Evolutionary conservation across 1,139 yeast species (phyloP), one percentile per base, ranked within the genome.

Genomic region (Scheffersomyces quercinus): DNA sequence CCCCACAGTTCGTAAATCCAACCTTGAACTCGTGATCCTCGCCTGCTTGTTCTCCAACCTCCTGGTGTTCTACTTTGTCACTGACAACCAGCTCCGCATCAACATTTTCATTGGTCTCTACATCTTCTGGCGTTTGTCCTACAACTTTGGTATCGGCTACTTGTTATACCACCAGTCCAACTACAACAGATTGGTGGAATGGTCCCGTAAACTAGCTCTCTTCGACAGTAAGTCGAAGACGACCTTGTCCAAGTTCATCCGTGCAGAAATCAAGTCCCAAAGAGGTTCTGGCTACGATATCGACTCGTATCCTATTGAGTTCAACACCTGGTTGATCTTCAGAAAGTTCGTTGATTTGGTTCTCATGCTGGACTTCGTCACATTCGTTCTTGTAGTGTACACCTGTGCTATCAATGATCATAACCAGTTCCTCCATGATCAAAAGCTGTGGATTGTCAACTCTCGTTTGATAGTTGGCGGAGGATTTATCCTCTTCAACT

Each of bases 361-460:
- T 44, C 75, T 88, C 56, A 88, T 88, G 96, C 87, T 84, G 63
- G 96, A 88, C 64, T 88, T 88, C 60, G 80, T 85, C 31, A 81
- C 89, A 29, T 88, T 88, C 62, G 76, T 86, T 60, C 77, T 88
- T 51, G 73, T 85, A 45, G 91, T 88, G 8, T 67, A 78, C 40
- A 74, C 85, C 9, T 83, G 91, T 54, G 55, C 80, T 11, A 62
- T 75, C 10, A 41, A 51, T 12, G 60, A 71, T 36, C 57, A 70
- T 41, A 56, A 65, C 49, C 84, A 81, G 52, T 74, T 73, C 42
- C 51, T 70, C 32, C 39, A 47, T 8, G 56, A 54, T 32, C 75
- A 78, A 37, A 54, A 70, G 7, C 43, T 57, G 5, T 69, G 70
- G 70, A 52, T 72, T 38, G 65, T 72, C 29, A 59, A 55, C 43